Evolutionary conservation across 106 monocot species (phyloP).

Genomic region (Agapanthus africanus): DNA sequence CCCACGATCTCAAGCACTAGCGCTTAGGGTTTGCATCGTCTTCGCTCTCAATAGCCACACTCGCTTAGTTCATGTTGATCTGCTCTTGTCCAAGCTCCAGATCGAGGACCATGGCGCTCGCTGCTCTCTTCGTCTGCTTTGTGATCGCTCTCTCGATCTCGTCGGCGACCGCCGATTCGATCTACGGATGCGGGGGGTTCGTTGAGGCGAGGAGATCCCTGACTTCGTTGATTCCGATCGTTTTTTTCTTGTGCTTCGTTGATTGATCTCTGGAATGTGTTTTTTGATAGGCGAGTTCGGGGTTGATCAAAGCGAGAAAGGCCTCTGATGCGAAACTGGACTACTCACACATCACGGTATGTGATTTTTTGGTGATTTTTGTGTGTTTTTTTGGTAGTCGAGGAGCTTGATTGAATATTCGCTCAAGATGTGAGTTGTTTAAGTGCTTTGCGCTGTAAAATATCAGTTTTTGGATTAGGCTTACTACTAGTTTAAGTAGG

Average conservation of each 20-base stretch:
- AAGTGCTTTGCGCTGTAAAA: too few species aligned
- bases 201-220: constrained; percentile 45
- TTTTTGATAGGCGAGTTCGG: constrained; percentile 47
- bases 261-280: neutral
- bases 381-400: neutral
- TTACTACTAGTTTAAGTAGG: too few species aligned
- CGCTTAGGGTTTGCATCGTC: constrained; percentile 2
- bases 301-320: constrained; percentile 56
- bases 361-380: neutral
- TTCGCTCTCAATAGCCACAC: neutral
- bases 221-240: neutral
- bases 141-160: constrained; percentile 17
- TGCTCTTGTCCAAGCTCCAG: constrained; percentile 1
- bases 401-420: neutral
- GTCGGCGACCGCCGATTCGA: constrained; percentile 39
- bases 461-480: too few species aligned
- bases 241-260: neutral
- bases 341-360: constrained; percentile 79
- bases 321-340: constrained; percentile 66
- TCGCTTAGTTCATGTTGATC: constrained; percentile 9
- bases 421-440: neutral
- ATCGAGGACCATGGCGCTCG: constrained; percentile 19
- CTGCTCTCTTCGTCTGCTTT: constrained; percentile 25
- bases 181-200: constrained; percentile 94
- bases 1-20: neutral